phyloP scores from a whole-genome alignment of 225 moss, liverwort and hornwort genomes.

The Marchantia polymorpha region DNA sequence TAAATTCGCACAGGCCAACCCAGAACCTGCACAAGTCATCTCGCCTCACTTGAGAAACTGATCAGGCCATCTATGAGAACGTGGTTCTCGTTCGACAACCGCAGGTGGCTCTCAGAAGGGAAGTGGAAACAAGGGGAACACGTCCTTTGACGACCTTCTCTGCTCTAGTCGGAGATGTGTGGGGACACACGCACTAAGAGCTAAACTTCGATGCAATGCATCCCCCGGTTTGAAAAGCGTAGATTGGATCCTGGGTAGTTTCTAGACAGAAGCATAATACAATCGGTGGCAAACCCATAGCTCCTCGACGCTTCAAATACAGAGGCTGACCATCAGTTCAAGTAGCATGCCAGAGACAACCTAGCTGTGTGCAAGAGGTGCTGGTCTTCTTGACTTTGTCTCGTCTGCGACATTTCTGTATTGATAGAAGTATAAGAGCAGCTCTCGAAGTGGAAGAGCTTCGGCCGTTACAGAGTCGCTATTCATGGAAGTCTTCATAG shows the following conservation, averaged over 20 bases:
- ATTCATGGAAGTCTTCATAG: slow-evolving; percentile 63
- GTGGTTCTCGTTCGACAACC: not conserved
- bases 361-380: not conserved
- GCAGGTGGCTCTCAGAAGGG: not conserved
- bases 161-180: not conserved
- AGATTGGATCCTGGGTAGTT: not conserved
- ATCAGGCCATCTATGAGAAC: not conserved
- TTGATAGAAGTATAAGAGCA: not conserved
- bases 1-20: not conserved
- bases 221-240: not conserved
- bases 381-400: not conserved
- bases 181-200: not conserved
- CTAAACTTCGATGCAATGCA: not conserved
- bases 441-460: slow-evolving; percentile 5
- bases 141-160: not conserved
- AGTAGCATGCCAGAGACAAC: not conserved
- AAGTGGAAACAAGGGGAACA: not conserved
- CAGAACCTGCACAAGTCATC: slow-evolving; percentile 1
- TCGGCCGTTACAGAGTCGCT: not conserved
- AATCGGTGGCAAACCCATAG: no score
- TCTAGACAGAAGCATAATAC: not conserved
- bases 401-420: slow-evolving; percentile 6
- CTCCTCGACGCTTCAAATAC: not conserved
- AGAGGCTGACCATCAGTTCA: not conserved
- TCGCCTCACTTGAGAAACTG: not conserved